Evolutionary conservation across 495 filamentous ascomycete genomes (phyloP).

Genomic region (Hypoxylon fragiforme): DNA sequence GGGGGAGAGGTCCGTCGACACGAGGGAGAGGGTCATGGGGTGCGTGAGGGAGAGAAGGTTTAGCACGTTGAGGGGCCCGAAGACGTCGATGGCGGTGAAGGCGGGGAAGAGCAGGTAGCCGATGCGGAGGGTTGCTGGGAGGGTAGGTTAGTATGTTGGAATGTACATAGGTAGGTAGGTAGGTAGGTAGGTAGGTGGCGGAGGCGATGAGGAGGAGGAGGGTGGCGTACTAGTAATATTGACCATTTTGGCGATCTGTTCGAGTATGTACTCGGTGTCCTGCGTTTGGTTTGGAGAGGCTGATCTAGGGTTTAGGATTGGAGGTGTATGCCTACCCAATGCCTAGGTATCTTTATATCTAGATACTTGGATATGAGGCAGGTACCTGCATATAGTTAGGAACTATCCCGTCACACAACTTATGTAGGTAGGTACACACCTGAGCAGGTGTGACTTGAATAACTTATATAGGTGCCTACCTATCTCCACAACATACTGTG

Average conservation of each 20-base stretch:
- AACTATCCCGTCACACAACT: not conserved
- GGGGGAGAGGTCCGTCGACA: slow-evolving; percentile 56
- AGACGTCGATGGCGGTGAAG: slow-evolving; percentile 54
- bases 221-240: slow-evolving; percentile 32
- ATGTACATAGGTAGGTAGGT: not conserved
- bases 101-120: slow-evolving; percentile 47
- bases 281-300: no score
- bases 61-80: slow-evolving; percentile 62
- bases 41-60: slow-evolving; percentile 53
- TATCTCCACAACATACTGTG: no score
- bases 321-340: no score
- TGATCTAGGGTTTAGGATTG: no score
- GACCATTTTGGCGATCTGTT: slow-evolving; percentile 13
- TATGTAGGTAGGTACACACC: no score
- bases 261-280: no score
- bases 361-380: no score
- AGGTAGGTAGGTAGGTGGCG: no score
- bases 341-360: no score
- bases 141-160: not conserved
- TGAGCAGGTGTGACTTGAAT: not conserved
- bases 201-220: no score
- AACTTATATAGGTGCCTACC: no score
- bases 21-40: slow-evolving; percentile 49
- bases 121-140: slow-evolving; percentile 31
- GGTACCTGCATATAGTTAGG: no score